These are phyloP conservation scores for Pichia cephalocereana DNA, from an alignment of 805 yeast species.

Conservation along the genomic window DNA sequence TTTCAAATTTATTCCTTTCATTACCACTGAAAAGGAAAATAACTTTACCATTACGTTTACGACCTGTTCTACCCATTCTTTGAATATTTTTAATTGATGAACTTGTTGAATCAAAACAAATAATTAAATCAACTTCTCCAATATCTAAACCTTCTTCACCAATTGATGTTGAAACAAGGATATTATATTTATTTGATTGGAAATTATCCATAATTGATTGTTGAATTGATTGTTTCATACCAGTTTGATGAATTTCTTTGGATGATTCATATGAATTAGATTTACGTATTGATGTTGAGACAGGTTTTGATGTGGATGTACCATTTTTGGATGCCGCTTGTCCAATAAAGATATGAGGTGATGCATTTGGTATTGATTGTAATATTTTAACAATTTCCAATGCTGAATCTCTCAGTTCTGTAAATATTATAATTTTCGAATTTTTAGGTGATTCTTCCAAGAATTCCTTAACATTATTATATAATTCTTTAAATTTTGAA, in stretches of 20 bases:
- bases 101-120: constrained; percentile 87
- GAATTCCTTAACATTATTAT: constrained; percentile 46
- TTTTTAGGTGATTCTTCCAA: constrained; percentile 23
- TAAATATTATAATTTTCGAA: constrained; percentile 77
- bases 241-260: constrained; percentile 65
- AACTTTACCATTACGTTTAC: constrained; percentile 84
- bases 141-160: constrained; percentile 99
- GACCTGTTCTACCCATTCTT: constrained; percentile 97
- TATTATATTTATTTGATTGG: constrained; percentile 63
- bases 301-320: constrained; percentile 13
- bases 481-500: constrained; percentile 57
- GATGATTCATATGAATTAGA: constrained; percentile 40
- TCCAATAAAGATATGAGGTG: constrained; percentile 87
- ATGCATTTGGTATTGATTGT: constrained; percentile 32
- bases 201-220: constrained; percentile 69
- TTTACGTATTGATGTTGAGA: constrained; percentile 18
- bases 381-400: constrained; percentile 67
- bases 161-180: constrained; percentile 89
- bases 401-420: constrained; percentile 86
- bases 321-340: constrained; percentile 71
- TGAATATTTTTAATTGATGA: constrained; percentile 92
- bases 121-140: constrained; percentile 92
- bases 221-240: constrained; percentile 88
- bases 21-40: constrained; percentile 64
- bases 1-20: constrained; percentile 71